phyloP scores from a whole-genome alignment of 148 eudicot species.

The Dianthus caryophyllus region DNA sequence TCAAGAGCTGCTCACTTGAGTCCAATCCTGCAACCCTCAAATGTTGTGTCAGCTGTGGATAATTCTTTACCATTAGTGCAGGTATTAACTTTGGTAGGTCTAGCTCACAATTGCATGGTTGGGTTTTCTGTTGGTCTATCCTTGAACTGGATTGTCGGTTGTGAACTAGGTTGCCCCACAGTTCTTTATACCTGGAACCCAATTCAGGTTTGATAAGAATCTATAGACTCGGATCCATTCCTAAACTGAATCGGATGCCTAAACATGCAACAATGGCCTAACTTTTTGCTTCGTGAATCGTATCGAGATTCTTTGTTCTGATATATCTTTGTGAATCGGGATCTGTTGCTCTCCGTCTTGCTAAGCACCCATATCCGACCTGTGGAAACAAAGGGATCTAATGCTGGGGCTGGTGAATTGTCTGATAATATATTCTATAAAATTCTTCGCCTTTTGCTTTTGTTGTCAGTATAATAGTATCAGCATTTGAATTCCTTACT shows the following conservation, averaged over 20 bases:
- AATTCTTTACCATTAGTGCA: slow-evolving; percentile 11
- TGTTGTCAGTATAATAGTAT: too few species aligned
- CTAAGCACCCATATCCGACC: background rate
- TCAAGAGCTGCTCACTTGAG: background rate
- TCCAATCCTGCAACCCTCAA: slow-evolving; percentile 8
- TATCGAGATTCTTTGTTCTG: background rate
- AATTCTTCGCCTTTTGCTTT: too few species aligned
- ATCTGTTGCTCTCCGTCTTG: too few species aligned
- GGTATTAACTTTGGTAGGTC: slow-evolving; percentile 11
- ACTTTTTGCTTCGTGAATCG: background rate
- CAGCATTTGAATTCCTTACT: background rate
- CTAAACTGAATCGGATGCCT: too few species aligned
- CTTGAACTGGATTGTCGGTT: too few species aligned
- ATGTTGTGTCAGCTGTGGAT: background rate
- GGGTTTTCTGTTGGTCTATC: too few species aligned
- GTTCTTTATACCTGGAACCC: too few species aligned
- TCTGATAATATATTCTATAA: background rate
- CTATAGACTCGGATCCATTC: too few species aligned
- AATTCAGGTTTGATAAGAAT: too few species aligned
- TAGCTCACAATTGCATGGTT: too few species aligned
- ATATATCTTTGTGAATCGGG: background rate
- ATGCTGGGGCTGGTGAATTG: background rate
- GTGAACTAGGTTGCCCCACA: too few species aligned
- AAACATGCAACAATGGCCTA: too few species aligned
- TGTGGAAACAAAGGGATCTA: background rate